phyloP scores from a whole-genome alignment of 768 basidiomycete genomes.

The Russula griseocarnosa region DNA sequence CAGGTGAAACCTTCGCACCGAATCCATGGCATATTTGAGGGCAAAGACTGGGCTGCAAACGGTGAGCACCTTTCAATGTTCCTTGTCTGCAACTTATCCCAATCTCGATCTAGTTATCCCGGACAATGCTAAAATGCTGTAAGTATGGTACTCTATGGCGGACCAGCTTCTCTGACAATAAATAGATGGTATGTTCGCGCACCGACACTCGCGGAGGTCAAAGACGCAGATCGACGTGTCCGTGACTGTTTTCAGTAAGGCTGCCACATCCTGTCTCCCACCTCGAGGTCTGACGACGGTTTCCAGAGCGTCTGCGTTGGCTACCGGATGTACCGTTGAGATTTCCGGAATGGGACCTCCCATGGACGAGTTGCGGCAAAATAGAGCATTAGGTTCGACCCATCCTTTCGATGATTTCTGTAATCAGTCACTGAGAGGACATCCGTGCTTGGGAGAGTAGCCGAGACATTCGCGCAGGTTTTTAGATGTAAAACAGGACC shows the following conservation, averaged over 20 bases:
- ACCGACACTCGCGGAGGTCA: conserved; percentile 57
- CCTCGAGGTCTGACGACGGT: conserved; percentile 6
- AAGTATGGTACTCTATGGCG: conserved; percentile 28
- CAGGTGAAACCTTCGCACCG: conserved; percentile 74
- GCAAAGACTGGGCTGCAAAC: conserved; percentile 70
- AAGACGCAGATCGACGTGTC: conserved; percentile 55
- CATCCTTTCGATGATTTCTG: background rate
- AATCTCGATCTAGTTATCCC: conserved; percentile 59
- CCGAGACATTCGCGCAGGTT: conserved; percentile 59
- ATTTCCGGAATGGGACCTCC: conserved; percentile 36
- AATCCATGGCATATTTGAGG: conserved; percentile 75
- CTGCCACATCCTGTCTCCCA: background rate
- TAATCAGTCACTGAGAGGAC: background rate
- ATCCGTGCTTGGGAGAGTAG: conserved; percentile 36
- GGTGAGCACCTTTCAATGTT: conserved; percentile 41
- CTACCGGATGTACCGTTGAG: conserved; percentile 58
- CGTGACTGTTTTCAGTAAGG: conserved; percentile 68
- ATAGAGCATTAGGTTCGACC: conserved; percentile 52
- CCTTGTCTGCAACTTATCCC: background rate
- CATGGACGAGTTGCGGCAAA: conserved; percentile 61
- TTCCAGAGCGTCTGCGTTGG: conserved; percentile 58
- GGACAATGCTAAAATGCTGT: conserved; percentile 72
- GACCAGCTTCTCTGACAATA: background rate
- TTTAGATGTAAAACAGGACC: conserved; percentile 57
- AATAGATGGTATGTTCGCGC: conserved; percentile 69